phyloP scores from a whole-genome alignment of 768 basidiomycete species.

The Infundibulicybe gibba region DNA sequence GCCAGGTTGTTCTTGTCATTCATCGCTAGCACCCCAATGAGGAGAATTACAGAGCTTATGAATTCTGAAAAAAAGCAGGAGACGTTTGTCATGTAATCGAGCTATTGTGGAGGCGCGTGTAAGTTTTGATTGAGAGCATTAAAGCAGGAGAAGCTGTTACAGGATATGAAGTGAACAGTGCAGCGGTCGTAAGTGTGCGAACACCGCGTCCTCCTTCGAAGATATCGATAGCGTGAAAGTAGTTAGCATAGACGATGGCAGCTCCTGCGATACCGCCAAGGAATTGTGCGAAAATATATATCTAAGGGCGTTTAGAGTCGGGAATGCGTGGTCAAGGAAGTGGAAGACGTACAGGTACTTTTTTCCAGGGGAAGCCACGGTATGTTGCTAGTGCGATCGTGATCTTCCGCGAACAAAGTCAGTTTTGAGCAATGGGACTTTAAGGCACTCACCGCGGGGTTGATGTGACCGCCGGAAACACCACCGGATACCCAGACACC shows the following conservation, averaged over 20 bases:
- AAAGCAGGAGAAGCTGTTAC: constrained; percentile 27
- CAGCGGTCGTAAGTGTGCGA: constrained; percentile 56
- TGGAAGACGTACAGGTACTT: constrained; percentile 51
- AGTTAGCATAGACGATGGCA: constrained; percentile 58
- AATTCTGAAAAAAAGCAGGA: constrained; percentile 47
- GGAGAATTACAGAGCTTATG: constrained; percentile 49
- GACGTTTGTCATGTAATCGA: constrained; percentile 33
- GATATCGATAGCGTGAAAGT: constrained; percentile 65
- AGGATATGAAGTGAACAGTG: constrained; percentile 57
- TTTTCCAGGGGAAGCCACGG: constrained; percentile 76
- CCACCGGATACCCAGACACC: constrained; percentile 67
- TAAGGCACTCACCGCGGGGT: constrained; percentile 51
- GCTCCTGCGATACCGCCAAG: constrained; percentile 64
- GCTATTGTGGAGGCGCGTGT: constrained; percentile 13
- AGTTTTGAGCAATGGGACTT: background rate
- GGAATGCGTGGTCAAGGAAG: background rate
- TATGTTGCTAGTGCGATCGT: constrained; percentile 67
- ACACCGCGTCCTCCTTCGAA: constrained; percentile 54
- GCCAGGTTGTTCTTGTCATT: constrained; percentile 51
- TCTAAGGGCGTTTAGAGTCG: constrained; percentile 7
- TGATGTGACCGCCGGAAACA: constrained; percentile 74
- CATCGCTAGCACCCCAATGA: constrained; percentile 49
- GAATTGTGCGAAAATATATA: constrained; percentile 61
- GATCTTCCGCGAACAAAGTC: constrained; percentile 33
- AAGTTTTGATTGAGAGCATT: background rate